Percentiles rank a stretch among this genome's conserved stretches.
Evolutionary conservation across 2,329 filamentous ascomycete species (phyloP).

Genomic region (Colletotrichum sp.): DNA sequence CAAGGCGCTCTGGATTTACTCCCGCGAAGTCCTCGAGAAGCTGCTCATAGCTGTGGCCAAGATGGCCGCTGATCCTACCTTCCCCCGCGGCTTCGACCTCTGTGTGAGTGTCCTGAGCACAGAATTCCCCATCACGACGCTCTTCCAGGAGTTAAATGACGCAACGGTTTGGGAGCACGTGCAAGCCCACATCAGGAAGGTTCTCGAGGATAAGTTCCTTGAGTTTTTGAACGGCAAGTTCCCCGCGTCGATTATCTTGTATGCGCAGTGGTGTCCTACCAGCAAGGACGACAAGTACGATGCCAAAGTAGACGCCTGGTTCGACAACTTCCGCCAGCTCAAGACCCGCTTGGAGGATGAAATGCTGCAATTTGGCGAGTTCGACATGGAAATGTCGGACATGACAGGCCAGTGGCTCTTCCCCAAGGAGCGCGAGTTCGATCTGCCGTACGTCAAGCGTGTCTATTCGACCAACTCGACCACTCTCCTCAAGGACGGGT

Average conservation of each 20-base stretch:
- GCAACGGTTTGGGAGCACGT: constrained; percentile 18
- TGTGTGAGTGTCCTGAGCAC: constrained; percentile 51
- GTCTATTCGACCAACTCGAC: constrained; percentile 48
- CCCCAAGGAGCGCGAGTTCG: constrained; percentile 48
- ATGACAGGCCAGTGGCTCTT: constrained; percentile 53
- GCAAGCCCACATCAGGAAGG: constrained; percentile 37
- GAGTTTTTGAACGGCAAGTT: constrained; percentile 39
- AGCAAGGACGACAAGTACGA: constrained; percentile 38
- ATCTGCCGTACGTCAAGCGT: constrained; percentile 53
- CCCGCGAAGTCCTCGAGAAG: constrained; percentile 38
- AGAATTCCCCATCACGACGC: constrained; percentile 38
- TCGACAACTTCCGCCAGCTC: constrained; percentile 31
- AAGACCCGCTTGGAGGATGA: constrained; percentile 30
- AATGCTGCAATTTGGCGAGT: constrained; percentile 32
- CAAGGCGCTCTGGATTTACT: constrained; percentile 47
- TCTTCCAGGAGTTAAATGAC: constrained; percentile 39
- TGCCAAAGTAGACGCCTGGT: constrained; percentile 37
- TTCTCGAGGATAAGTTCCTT: constrained; percentile 41
- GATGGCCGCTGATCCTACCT: constrained; percentile 47
- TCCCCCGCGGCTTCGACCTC: constrained; percentile 51
- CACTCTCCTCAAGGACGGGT: constrained; percentile 41
- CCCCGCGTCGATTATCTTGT: constrained; percentile 48
- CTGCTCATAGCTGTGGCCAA: constrained; percentile 44
- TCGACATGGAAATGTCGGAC: constrained; percentile 47
- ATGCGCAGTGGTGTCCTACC: constrained; percentile 54